Evolutionary conservation across 78 protist genomes (phyloP).

Genomic region (Cavenderia fasciculata): DNA sequence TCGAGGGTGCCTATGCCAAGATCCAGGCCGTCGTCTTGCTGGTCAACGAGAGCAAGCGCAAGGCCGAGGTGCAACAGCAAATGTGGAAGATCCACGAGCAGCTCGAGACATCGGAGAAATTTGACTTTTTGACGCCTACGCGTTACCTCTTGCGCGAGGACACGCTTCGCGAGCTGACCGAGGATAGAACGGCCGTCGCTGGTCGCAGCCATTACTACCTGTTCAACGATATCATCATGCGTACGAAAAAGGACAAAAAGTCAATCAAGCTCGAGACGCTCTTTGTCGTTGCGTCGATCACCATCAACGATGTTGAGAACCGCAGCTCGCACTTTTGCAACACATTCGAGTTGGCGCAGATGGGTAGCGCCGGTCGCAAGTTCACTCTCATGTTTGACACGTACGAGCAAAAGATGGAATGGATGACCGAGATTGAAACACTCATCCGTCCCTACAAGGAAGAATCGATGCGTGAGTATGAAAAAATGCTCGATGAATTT

Average conservation of each 20-base stretch:
- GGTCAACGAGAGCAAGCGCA: conserved; percentile 68
- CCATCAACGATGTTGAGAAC: conserved; percentile 26
- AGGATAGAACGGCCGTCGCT: conserved; percentile 43
- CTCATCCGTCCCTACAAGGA: conserved; percentile 44
- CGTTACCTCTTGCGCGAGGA: conserved; percentile 62
- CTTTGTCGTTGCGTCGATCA: conserved; percentile 54
- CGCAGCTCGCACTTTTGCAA: conserved; percentile 4
- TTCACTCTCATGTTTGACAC: conserved; percentile 41
- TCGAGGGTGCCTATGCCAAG: conserved; percentile 37
- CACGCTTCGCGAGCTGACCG: conserved; percentile 48
- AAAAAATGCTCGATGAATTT: conserved; percentile 40
- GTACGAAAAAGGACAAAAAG: conserved; percentile 66
- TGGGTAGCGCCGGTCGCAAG: conserved; percentile 53
- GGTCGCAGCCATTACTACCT: conserved; percentile 64
- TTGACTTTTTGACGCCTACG: conserved; percentile 68
- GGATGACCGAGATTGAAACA: conserved; percentile 45
- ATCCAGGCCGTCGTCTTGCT: conserved; percentile 52
- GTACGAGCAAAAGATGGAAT: conserved; percentile 76
- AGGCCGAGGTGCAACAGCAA: conserved; percentile 69
- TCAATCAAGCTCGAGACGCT: conserved; percentile 61
- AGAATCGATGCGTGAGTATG: conserved; percentile 21
- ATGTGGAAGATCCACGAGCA: conserved; percentile 70
- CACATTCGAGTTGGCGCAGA: conserved; percentile 48
- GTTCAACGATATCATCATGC: conserved; percentile 66
- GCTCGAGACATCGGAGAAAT: conserved; percentile 52